Conservation (phyloP, 140 eudicot species). For the Senecio squalidus region DNA sequence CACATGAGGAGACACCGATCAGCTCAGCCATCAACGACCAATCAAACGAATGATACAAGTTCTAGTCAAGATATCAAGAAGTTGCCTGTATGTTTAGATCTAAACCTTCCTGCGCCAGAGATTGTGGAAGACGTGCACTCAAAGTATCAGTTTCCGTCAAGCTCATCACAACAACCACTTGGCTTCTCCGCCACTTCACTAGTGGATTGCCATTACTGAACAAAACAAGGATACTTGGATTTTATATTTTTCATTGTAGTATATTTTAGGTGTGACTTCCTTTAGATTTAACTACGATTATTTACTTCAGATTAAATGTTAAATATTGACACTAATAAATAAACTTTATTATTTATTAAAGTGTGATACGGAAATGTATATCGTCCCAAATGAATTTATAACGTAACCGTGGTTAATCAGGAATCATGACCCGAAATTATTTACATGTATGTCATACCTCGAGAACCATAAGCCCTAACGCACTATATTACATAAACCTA, state of each 20-base stretch:
- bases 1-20: conserved; percentile 85
- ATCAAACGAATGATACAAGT: conserved; percentile 10
- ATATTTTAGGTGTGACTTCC: too few relatives aligned
- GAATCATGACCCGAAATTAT: too few relatives aligned
- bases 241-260: not conserved
- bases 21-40: conserved; percentile 18
- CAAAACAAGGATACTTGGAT: not conserved
- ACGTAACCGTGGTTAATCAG: too few relatives aligned
- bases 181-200: conserved; percentile 50
- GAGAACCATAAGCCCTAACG: too few relatives aligned
- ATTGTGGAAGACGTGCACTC: conserved; percentile 32
- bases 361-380: too few relatives aligned
- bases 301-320: too few relatives aligned
- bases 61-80: not conserved
- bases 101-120: conserved; percentile 85
- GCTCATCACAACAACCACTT: conserved; percentile 16
- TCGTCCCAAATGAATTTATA: too few relatives aligned
- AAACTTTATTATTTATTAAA: too few relatives aligned
- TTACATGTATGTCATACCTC: too few relatives aligned
- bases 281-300: too few relatives aligned
- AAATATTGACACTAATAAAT: too few relatives aligned
- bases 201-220: conserved; percentile 62
- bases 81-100: conserved; percentile 51
- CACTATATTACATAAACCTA: too few relatives aligned
- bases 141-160: conserved; percentile 19